Evolutionary conservation across 805 yeast genomes (phyloP), one percentile per base, ranked within the genome.

Genomic region (Clavispora vitiphila): DNA sequence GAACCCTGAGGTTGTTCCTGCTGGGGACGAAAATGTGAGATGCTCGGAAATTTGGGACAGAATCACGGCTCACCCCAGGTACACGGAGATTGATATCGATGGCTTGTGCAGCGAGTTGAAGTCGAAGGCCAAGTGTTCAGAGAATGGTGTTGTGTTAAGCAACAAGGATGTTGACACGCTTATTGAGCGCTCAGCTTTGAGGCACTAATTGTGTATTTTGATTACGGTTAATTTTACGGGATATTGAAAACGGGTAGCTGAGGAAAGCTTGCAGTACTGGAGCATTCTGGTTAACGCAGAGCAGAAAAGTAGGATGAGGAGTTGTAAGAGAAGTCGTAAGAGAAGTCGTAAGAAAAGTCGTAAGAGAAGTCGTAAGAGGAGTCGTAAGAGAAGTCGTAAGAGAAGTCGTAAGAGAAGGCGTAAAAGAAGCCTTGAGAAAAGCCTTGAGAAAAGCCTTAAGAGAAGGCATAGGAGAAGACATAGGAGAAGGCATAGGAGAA

Each of bases 1-100:
- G 25, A 38, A 48, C 20, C 19, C n/a, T 12, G 70, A 60, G 42
- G 77, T 80, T 22, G 90, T 87, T 3, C 95, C 95, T 5, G 77
- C 83, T 4, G 83, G 78, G 8, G 83, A 80, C 43, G 65, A 63
- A 14, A 71, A 76, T 11, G 59, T 79, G 49, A 80, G 79, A 56
- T 93, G 99, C 63, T 78, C 95, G 0, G 96, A 89, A 52, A 83
- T 91, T 12, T 93, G 99, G 99, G 98, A 91, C 62, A 77, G 98
- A 57, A 84, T 93, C 29, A 86, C 96, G 2, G 65, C 93, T 18
- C 98, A 93, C 71, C 98, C 99, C 25, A 80, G 84, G 58, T 93
- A 90, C 62, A 80, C 93, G 5, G 96, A 90, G 45, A 72, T 93
- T 40, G 99, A 93, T 62, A 90, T 93, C 50, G 97, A 91, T 58